A percentile compares a stretch with the other conserved stretches of the same genome.
Evolutionary conservation across 805 yeast genomes (phyloP).

Genomic region (Saturnispora saitoi): DNA sequence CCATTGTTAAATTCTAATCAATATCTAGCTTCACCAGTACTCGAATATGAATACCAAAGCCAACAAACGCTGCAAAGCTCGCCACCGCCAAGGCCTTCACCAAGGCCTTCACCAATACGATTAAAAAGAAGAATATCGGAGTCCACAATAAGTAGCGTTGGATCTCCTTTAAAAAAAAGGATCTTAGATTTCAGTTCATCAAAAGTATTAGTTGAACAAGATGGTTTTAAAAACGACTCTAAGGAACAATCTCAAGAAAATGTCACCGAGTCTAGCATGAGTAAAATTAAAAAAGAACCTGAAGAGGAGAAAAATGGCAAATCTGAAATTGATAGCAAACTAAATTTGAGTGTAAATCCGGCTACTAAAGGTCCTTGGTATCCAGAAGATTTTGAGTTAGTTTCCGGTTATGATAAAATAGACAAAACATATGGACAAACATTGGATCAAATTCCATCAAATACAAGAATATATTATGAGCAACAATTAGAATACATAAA

Average conservation of each 20-base stretch:
- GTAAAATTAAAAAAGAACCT: neutral
- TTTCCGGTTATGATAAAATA: constrained; percentile 16
- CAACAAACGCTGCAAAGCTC: neutral
- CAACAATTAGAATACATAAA: constrained; percentile 18
- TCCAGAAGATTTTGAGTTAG: constrained; percentile 30
- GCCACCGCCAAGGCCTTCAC: neutral
- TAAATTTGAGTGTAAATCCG: constrained; percentile 25
- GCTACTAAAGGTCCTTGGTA: constrained; percentile 25
- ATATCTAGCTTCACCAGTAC: neutral
- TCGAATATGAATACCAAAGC: neutral
- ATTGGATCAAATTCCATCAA: constrained; percentile 5
- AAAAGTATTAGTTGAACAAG: too few relatives aligned
- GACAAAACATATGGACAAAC: constrained; percentile 5
- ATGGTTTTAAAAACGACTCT: neutral
- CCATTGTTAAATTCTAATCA: neutral
- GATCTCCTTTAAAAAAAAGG: neutral
- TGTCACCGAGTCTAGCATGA: neutral
- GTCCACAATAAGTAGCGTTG: neutral
- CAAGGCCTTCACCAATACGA: neutral
- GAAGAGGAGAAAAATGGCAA: neutral
- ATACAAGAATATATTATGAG: constrained; percentile 17
- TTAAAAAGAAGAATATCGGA: neutral
- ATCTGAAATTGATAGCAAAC: neutral
- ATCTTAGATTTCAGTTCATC: neutral
- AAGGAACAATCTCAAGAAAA: neutral